Evolutionary conservation across 352 stramenopile genomes (phyloP).

Genomic region (Ochromonadaceae sp.): DNA sequence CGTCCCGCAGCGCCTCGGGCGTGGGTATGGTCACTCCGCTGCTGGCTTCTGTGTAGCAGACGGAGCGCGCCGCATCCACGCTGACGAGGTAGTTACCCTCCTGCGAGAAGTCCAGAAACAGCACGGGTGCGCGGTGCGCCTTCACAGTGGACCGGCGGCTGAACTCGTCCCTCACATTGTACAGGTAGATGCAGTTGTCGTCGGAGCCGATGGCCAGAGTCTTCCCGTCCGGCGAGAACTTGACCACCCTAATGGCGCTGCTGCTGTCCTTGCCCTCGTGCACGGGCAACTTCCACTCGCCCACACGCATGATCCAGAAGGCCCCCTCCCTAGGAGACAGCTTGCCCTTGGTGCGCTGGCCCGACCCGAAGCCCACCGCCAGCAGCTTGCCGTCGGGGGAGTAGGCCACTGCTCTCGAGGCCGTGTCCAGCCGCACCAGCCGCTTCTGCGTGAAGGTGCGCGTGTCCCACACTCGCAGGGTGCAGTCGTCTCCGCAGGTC

Average conservation of each 20-base stretch:
- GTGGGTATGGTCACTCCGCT: neutral
- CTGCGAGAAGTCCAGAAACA: neutral
- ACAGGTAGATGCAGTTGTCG: slow-evolving; percentile 72
- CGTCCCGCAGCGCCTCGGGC: neutral
- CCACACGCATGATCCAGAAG: slow-evolving; percentile 38
- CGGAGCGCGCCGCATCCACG: neutral
- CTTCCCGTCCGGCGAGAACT: slow-evolving; percentile 63
- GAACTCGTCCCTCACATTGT: slow-evolving; percentile 51
- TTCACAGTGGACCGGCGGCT: neutral
- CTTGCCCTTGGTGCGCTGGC: neutral
- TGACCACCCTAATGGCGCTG: slow-evolving; percentile 3
- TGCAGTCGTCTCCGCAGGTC: slow-evolving; percentile 61
- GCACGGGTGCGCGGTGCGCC: neutral
- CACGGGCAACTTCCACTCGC: slow-evolving; percentile 27
- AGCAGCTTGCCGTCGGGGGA: slow-evolving; percentile 60
- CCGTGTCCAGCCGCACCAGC: slow-evolving; percentile 49
- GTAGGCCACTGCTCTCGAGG: slow-evolving; percentile 39
- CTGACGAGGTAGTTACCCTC: neutral
- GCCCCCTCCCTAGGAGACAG: slow-evolving; percentile 42
- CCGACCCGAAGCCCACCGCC: slow-evolving; percentile 43
- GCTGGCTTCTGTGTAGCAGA: neutral
- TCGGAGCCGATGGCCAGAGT: slow-evolving; percentile 49
- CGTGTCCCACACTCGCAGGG: slow-evolving; percentile 60
- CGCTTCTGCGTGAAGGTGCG: slow-evolving; percentile 31
- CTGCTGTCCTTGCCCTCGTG: slow-evolving; percentile 2